Conservation (phyloP, 208 protist species). For the Hexamita inflata region DNA sequence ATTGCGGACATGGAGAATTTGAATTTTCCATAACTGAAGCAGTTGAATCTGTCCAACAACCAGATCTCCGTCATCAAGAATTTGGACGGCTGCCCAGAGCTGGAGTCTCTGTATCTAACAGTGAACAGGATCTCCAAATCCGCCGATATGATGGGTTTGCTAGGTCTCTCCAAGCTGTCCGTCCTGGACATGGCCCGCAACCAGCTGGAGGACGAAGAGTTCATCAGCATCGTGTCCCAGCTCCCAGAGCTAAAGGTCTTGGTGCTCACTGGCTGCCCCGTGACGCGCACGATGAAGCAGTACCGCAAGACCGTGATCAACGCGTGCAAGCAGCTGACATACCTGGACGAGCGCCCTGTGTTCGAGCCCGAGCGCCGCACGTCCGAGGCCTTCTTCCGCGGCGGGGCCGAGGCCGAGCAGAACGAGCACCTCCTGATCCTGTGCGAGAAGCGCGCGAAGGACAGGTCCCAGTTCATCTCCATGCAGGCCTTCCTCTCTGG, state of each 20-base stretch:
- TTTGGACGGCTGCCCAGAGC: constrained; percentile 37
- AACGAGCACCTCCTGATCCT: background rate
- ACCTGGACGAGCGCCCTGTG: constrained; percentile 70
- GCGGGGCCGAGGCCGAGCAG: constrained; percentile 55
- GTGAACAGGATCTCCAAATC: constrained; percentile 54
- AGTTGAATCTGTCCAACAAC: constrained; percentile 69
- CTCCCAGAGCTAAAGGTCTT: constrained; percentile 60
- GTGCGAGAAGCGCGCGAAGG: constrained; percentile 1
- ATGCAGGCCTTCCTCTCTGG: constrained; percentile 14
- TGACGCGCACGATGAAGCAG: constrained; percentile 45
- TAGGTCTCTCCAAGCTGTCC: constrained; percentile 53
- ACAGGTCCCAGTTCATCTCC: background rate
- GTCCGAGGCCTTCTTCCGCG: constrained; percentile 60
- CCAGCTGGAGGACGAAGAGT: constrained; percentile 55
- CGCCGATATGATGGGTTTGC: constrained; percentile 50
- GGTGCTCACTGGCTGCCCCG: constrained; percentile 59
- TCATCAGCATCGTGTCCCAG: constrained; percentile 57
- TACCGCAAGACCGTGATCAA: constrained; percentile 64
- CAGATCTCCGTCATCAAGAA: constrained; percentile 55
- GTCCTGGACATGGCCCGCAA: constrained; percentile 74
- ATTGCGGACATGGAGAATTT: constrained; percentile 67
- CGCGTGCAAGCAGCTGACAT: constrained; percentile 53
- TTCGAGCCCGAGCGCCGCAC: constrained; percentile 63
- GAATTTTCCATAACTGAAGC: constrained; percentile 57
- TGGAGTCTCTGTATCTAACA: constrained; percentile 60